Conservation (phyloP, 352 stramenopile genomes). For the Phytophthora foliorum region DNA sequence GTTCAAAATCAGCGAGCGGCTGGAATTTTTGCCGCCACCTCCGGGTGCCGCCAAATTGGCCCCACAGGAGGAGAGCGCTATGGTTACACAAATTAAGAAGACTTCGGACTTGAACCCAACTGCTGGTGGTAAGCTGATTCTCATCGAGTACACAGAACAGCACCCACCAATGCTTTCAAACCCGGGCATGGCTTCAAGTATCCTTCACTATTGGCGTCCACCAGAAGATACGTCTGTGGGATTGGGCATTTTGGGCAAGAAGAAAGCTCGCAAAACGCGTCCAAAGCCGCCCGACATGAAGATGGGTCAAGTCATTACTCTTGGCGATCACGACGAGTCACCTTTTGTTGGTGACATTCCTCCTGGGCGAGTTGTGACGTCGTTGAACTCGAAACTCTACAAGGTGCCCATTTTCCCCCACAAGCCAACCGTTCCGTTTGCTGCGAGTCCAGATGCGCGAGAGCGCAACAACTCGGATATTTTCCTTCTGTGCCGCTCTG, state of each 20-base stretch:
- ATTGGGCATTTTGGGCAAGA: slow-evolving; percentile 68
- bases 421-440: slow-evolving; percentile 65
- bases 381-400: slow-evolving; percentile 85
- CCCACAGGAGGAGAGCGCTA: slow-evolving; percentile 72
- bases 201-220: slow-evolving; percentile 87
- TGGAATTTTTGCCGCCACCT: slow-evolving; percentile 63
- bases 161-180: slow-evolving; percentile 85
- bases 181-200: slow-evolving; percentile 84
- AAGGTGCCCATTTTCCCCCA: slow-evolving; percentile 88
- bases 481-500: slow-evolving; percentile 76
- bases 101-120: slow-evolving; percentile 83
- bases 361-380: slow-evolving; percentile 76
- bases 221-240: slow-evolving; percentile 54
- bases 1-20: slow-evolving; percentile 88
- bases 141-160: slow-evolving; percentile 90
- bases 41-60: slow-evolving; percentile 51
- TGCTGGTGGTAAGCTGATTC: slow-evolving; percentile 79
- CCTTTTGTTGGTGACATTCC: slow-evolving; percentile 88
- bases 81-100: slow-evolving; percentile 91
- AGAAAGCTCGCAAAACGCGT: slow-evolving; percentile 76
- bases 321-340: slow-evolving; percentile 83
- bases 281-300: slow-evolving; percentile 82
- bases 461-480: slow-evolving; percentile 63
- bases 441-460: slow-evolving; percentile 43
- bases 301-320: slow-evolving; percentile 86